Evolutionary conservation across 805 yeast species (phyloP), one percentile per base, ranked within the genome.

Genomic region (Starmera dryadoides): DNA sequence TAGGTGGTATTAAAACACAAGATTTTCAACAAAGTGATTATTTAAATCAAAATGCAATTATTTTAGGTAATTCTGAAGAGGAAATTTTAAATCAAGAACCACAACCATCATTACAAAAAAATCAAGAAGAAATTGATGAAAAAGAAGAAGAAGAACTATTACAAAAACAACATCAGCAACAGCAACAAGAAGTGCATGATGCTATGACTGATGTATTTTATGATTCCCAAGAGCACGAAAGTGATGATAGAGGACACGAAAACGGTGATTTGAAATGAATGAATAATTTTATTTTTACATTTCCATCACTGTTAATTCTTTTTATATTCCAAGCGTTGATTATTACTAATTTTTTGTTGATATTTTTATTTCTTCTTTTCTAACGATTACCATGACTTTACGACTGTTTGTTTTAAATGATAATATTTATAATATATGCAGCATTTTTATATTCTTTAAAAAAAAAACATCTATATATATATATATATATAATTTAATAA

Each of bases 1-100:
- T 87, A 29, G 96, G 96, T 33, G 87, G 86, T 4, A 75, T 55
- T 35, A 51, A 48, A 32, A 45, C 52, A 2, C 41, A 45, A 22
- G 58, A 50, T 6, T 50, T 54, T 41, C 48, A 50, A 22, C 51
- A 51, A 26, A 14, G 39, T 4, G 49, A 51, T 5, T 46, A 50
- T 25, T 22, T 46, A 29, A 54, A 54, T 40, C 34, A 37, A 9
- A 42, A 48, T 38, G 52, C 59, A 5, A 54, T 54, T 16, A 38
- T 55, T 20, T 34, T 55, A 35, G 59, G 57, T 1, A 52, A 49
- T 34, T 42, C 53, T 3, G 59, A 55, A 19, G 58, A 53, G 16
- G 58, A 52, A 34, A 53, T 52, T 12, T 23, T 44, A 28, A 46
- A 45, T 33, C 58, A 53, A 30, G 44, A 41, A 17, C 28, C 40